Conservation (phyloP, 306 rosid genomes). For the Ormosia emarginata region DNA sequence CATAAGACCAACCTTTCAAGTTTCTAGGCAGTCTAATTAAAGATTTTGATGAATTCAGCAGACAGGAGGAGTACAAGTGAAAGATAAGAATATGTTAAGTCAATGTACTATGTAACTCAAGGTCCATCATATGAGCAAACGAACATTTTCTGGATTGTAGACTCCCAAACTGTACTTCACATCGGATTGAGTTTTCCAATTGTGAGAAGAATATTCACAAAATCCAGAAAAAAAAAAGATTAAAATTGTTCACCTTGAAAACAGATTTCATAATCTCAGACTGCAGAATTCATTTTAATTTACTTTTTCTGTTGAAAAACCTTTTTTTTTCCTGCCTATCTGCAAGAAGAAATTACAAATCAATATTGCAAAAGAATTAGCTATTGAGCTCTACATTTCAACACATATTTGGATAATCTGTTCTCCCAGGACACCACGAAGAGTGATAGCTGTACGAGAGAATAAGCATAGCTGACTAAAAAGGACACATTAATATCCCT, state of each 20-base stretch:
- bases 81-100: neutral
- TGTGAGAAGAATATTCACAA: neutral
- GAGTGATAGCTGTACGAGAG: neutral
- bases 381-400: constrained; percentile 13
- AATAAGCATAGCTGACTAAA: neutral
- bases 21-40: neutral
- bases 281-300: neutral
- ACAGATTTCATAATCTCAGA: neutral
- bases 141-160: neutral
- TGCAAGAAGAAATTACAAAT: neutral
- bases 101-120: neutral
- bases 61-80: neutral
- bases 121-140: neutral
- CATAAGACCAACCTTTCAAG: neutral
- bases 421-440: neutral
- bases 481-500: neutral
- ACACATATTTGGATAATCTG: neutral
- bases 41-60: neutral
- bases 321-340: constrained; percentile 1
- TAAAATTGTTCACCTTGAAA: neutral
- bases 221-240: neutral
- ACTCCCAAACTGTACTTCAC: neutral
- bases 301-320: neutral
- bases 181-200: neutral
- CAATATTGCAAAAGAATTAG: neutral